phyloP scores from a whole-genome alignment of 2,329 filamentous ascomycete species.

The Intubia oerlemansii region DNA sequence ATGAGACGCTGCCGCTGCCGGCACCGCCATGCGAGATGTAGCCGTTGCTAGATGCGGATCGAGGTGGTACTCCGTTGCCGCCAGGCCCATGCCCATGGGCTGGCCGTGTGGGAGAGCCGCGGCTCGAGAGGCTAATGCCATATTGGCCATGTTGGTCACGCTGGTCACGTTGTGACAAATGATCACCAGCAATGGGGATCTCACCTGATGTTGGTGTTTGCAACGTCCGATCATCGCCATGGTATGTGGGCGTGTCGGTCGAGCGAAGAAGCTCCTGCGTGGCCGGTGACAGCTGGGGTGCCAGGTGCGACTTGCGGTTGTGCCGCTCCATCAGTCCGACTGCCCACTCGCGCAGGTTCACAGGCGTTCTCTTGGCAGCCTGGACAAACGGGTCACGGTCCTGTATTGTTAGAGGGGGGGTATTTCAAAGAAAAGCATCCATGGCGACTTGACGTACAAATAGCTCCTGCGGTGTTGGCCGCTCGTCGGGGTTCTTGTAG shows the following conservation, averaged over 20 bases:
- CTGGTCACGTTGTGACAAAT: conserved; percentile 32
- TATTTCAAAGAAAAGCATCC: not conserved
- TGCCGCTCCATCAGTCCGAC: conserved; percentile 84
- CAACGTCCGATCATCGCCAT: conserved; percentile 24
- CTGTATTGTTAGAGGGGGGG: conserved; percentile 21
- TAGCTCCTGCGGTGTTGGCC: conserved; percentile 82
- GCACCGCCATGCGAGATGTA: conserved; percentile 1
- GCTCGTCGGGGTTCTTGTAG: conserved; percentile 68
- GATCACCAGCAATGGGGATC: conserved; percentile 42
- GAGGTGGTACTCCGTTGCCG: too few relatives aligned
- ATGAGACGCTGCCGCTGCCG: conserved; percentile 1
- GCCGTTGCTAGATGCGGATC: too few relatives aligned
- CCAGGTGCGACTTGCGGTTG: conserved; percentile 86
- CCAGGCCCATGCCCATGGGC: conserved; percentile 15
- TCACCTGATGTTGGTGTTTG: conserved; percentile 50
- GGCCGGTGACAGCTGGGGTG: conserved; percentile 56
- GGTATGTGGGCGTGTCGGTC: conserved; percentile 33
- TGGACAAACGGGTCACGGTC: conserved; percentile 88
- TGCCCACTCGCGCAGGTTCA: conserved; percentile 85
- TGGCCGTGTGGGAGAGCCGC: conserved; percentile 27
- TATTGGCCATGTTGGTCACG: too few relatives aligned
- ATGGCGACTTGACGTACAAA: conserved; percentile 38
- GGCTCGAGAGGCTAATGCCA: conserved; percentile 19
- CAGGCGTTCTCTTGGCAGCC: conserved; percentile 87
- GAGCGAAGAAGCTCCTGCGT: conserved; percentile 55